Evolutionary conservation across 148 eudicot genomes (phyloP), one percentile per base, ranked within the genome.

Genomic region (Fagopyrum tataricum): DNA sequence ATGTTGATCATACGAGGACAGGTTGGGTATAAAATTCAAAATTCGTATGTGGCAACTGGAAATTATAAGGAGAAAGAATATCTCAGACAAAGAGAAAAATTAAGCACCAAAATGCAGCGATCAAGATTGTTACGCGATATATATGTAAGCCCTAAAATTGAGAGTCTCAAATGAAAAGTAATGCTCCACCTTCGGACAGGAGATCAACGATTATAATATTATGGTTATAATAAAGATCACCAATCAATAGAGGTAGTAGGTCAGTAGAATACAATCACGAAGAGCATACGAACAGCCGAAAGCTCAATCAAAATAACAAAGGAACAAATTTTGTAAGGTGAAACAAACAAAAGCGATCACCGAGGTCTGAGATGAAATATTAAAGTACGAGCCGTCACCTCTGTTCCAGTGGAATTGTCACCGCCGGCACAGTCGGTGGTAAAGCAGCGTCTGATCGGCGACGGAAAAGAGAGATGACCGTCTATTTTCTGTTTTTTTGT

Each of bases 371-470:
- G 69, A 4, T 8, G 26, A 14, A 39, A 37, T 6, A 37, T 7
- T 14, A 37, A 15, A 37, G 7, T 15, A 42, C 9, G 69, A 64
- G 2, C 8, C 31, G 18, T 31, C 20, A 64, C 69, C 69, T 64
- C 20, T 15, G 10, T 14, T 15, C 44, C 42, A n/a, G 43, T 64
- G 20, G 14, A 18, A 20, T 37, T 37, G 20, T 64, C 69, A 3
- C 37, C 37, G 69, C 43, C 69, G 69, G 69, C 43, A 6, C 37
- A 61, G 11, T 64, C 69, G 41, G 43, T 18, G 69, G 69, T 37
- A 43, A 43, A 14, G 42, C 69, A 39, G 69, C 69, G 69, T 18
- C 69, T 64, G 69, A 64, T 17, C 69, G 20, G 39, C n/a, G 69
- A 64, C 43, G 43, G 69, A 56, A 14, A 37, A 64, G 13, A 64